Percentiles rank a stretch among this genome's conserved stretches.
These are phyloP conservation scores for Gamsiella multidivaricata DNA, from an alignment of 192 early-diverging fungal genomes.

Conservation along the genomic window DNA sequence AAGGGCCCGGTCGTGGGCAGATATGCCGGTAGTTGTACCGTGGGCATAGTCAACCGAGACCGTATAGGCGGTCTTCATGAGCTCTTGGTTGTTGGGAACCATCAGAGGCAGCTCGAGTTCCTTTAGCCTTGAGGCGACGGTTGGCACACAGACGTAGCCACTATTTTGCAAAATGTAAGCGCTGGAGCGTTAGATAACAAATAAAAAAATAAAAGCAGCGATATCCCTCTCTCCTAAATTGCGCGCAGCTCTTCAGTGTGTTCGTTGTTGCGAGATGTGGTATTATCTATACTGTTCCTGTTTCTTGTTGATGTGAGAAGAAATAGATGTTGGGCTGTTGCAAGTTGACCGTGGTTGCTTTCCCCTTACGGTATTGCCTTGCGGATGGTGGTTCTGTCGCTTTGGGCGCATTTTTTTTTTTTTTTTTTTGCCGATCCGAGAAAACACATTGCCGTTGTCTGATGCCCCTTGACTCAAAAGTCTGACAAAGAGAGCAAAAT, in stretches of 20 bases:
- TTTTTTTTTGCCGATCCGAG: no score
- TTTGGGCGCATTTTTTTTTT: no score
- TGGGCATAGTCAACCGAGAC: conserved; percentile 88
- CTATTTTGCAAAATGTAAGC: conserved; percentile 52
- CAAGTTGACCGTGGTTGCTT: no score
- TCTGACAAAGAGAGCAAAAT: neutral
- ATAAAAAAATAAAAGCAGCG: neutral
- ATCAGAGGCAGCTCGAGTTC: conserved; percentile 91
- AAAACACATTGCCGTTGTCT: neutral
- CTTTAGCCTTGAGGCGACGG: conserved; percentile 81
- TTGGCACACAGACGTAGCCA: conserved; percentile 93
- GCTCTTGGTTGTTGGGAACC: conserved; percentile 93
- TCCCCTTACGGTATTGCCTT: no score
- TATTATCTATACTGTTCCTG: no score
- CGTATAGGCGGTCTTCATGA: conserved; percentile 94
- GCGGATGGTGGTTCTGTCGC: no score
- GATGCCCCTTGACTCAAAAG: no score
- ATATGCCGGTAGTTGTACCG: conserved; percentile 96
- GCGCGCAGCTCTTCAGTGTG: no score
- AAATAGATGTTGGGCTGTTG: no score
- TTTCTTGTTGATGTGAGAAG: no score
- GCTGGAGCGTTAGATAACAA: neutral
- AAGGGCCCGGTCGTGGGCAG: conserved; percentile 87
- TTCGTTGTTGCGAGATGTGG: no score
- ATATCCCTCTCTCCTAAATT: no score